Evolutionary conservation across 345 rosid genomes (phyloP), one percentile per base, ranked within the genome.

Genomic region (Isatis tinctoria): DNA sequence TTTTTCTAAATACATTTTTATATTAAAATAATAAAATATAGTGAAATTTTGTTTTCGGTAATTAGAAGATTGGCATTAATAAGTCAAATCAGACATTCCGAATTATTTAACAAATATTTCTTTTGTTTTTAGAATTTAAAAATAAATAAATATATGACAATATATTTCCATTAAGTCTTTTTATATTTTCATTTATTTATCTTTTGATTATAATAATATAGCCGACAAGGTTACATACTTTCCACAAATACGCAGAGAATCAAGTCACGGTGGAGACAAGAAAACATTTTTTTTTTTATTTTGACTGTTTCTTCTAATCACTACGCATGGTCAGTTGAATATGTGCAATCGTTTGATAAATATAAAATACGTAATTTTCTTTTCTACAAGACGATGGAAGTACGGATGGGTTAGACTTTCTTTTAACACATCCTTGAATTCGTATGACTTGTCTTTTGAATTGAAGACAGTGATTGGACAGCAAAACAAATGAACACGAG

Each of bases 191-290:
- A 49, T 49, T 20, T 20, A 5, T 26, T 48, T 49, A 10, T 48
- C 20, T 43, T 58, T 58, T 48, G 6, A 18, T 12, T 37, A 63
- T 9, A 48, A 22, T 27, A 51, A n/a, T 67, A 41, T 24, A 51
- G 61, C 69, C 74, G 69, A 60, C 79, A 60, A 51, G 30, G 49
- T 68, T 9, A 11, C 32, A 62, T 35, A 33, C 22, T 69, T 75
- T 75, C 79, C 74, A 75, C 74, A 62, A 69, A 26, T 52, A 75
- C 79, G 70, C 79, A 68, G 43, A 41, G 58, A 33, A 52, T 61
- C 36, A 51, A 52, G 69, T 53, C 26, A 61, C 10, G 14, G 16
- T 35, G 69, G 18, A 52, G 74, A 76, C 79, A 69, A 75, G 43
- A 75, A 75, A 52, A 69, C 59, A 69, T 61, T 16, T 65, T 10